Conservation (phyloP, 176 grass and related monocot genomes). For the Chrysopogon serrulatus region DNA sequence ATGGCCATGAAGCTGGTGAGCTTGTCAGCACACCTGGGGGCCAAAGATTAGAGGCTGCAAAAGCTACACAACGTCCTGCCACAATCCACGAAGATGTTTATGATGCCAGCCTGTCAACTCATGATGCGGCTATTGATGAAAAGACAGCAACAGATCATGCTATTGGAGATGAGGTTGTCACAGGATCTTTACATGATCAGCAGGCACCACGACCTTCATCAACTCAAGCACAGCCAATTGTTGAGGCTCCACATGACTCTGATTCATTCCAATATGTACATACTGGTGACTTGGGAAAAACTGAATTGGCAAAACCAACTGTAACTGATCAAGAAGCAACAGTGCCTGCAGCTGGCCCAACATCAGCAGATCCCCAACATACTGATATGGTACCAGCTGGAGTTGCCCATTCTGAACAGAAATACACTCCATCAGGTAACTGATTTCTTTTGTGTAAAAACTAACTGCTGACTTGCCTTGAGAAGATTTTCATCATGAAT, state of each 20-base stretch:
- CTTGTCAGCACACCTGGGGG: not conserved
- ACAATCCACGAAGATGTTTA: not conserved
- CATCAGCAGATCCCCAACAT: not conserved
- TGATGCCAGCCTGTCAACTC: not conserved
- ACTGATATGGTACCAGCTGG: not conserved
- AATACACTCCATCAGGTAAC: conserved; percentile 4
- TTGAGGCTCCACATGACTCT: not conserved
- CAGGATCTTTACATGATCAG: not conserved
- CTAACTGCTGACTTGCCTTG: not conserved
- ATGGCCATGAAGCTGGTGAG: conserved; percentile 1
- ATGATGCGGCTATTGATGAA: conserved; percentile 10
- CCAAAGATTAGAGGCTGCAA: conserved; percentile 14
- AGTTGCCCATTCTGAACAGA: not conserved
- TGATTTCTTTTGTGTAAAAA: conserved; percentile 9
- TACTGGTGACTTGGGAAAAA: not conserved
- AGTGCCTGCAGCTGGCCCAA: not conserved
- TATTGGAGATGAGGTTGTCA: not conserved
- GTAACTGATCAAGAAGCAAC: not conserved
- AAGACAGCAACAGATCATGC: not conserved
- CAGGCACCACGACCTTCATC: not conserved
- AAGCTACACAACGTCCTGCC: conserved; percentile 2
- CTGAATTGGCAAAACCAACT: not conserved
- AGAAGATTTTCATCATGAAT: conserved; percentile 8
- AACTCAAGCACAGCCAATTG: conserved; percentile 8
- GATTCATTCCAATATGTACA: not conserved